Evolutionary conservation across 2,329 filamentous ascomycete genomes (phyloP).

Genomic region (Penicillium sp.): DNA sequence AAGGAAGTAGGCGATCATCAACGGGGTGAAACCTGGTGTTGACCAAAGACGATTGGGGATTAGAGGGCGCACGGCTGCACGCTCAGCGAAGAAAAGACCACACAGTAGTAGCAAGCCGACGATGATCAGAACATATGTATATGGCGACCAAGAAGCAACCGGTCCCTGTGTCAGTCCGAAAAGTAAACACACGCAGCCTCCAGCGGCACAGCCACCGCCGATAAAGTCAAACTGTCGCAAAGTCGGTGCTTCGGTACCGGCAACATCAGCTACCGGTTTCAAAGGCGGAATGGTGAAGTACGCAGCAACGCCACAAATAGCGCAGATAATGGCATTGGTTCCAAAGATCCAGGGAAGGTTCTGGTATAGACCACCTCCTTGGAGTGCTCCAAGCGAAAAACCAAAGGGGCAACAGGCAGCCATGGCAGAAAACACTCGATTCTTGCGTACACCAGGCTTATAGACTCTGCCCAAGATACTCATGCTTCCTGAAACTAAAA

Average conservation of each 20-base stretch:
- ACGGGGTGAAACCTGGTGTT: slow-evolving; percentile 44
- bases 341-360: slow-evolving; percentile 48
- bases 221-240: slow-evolving; percentile 38
- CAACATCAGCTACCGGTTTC: slow-evolving; percentile 29
- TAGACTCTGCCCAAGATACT: slow-evolving; percentile 51
- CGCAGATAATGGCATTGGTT: slow-evolving; percentile 43
- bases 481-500: slow-evolving; percentile 51
- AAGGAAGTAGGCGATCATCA: slow-evolving; percentile 47
- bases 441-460: slow-evolving; percentile 45
- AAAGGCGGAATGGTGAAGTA: slow-evolving; percentile 43
- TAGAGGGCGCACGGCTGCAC: slow-evolving; percentile 44
- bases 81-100: slow-evolving; percentile 50
- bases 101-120: slow-evolving; percentile 49
- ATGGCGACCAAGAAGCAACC: slow-evolving; percentile 50
- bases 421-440: slow-evolving; percentile 52
- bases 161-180: slow-evolving; percentile 58
- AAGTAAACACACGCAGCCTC: slow-evolving; percentile 55
- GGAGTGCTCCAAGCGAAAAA: slow-evolving; percentile 43
- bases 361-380: slow-evolving; percentile 43
- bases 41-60: slow-evolving; percentile 48
- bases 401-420: slow-evolving; percentile 50
- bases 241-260: slow-evolving; percentile 28
- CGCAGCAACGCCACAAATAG: slow-evolving; percentile 37
- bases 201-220: slow-evolving; percentile 50
- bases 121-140: slow-evolving; percentile 50